phyloP scores from a whole-genome alignment of 352 stramenopile genomes.

The Plasmopara halstedii region DNA sequence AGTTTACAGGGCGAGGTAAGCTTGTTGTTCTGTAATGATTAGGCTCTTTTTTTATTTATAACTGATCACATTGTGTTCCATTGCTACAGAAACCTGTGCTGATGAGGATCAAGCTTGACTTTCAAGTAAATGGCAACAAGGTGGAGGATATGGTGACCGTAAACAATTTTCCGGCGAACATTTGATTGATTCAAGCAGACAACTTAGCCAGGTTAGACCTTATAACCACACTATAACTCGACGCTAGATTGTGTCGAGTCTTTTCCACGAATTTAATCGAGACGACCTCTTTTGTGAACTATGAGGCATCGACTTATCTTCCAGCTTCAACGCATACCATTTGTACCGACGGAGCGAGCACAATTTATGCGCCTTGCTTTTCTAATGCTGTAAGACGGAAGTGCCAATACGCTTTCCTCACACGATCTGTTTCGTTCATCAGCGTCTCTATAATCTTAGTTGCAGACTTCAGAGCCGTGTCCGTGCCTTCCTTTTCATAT shows the following conservation, averaged over 20 bases:
- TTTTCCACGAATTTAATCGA: background rate
- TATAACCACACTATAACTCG: conserved; percentile 6
- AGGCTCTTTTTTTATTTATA: conserved; percentile 5
- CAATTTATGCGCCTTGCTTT: conserved; percentile 17
- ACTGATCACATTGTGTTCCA: background rate
- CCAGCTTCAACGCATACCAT: too few relatives aligned
- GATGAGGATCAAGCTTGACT: conserved; percentile 83
- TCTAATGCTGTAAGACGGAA: conserved; percentile 53
- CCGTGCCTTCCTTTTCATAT: conserved; percentile 41
- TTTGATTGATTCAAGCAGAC: conserved; percentile 34
- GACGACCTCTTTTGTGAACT: too few relatives aligned
- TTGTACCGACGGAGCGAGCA: background rate
- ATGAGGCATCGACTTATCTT: too few relatives aligned
- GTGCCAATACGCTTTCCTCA: conserved; percentile 68
- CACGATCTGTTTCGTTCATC: conserved; percentile 63
- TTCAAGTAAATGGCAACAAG: conserved; percentile 75
- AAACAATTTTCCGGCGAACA: conserved; percentile 61
- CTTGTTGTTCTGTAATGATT: background rate
- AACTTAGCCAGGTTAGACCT: conserved; percentile 8
- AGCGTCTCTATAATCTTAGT: conserved; percentile 55
- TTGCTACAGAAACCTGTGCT: conserved; percentile 71
- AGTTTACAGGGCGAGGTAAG: conserved; percentile 87
- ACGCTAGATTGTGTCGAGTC: conserved; percentile 5
- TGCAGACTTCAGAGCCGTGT: conserved; percentile 30
- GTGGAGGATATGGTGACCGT: conserved; percentile 82